phyloP scores from a whole-genome alignment of 139 green algal species.

The Tetraselmis striata region DNA sequence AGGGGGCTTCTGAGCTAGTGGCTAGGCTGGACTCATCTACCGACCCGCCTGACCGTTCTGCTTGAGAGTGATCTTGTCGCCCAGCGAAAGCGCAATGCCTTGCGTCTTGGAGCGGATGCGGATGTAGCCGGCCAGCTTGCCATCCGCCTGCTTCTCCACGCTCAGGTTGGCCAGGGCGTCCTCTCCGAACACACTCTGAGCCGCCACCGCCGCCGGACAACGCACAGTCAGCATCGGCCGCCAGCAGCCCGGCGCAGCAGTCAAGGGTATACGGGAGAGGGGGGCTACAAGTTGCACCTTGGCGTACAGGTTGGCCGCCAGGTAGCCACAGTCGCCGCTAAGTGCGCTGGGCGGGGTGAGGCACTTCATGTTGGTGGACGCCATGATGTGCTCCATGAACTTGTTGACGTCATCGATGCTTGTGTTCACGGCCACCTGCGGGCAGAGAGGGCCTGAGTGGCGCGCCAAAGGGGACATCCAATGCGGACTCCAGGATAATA shows the following conservation, averaged over 20 bases:
- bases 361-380: conserved; percentile 95
- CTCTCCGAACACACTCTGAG: conserved; percentile 91
- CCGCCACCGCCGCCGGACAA: too few species aligned
- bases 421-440: conserved; percentile 89
- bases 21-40: too few species aligned
- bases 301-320: conserved; percentile 97
- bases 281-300: conserved; percentile 30
- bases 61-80: conserved; percentile 99
- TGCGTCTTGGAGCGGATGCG: conserved; percentile 87
- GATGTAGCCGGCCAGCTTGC: conserved; percentile 88
- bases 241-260: background rate
- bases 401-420: conserved; percentile 69
- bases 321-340: conserved; percentile 85
- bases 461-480: too few species aligned
- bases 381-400: conserved; percentile 93
- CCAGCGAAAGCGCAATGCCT: conserved; percentile 88
- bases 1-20: too few species aligned
- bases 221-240: too few species aligned
- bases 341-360: conserved; percentile 83
- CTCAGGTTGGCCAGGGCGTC: conserved; percentile 97
- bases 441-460: too few species aligned
- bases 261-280: background rate
- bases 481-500: too few species aligned
- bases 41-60: conserved; percentile 69
- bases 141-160: conserved; percentile 83